Evolutionary conservation across 257 asterid genomes (phyloP).

Genomic region (Linderniella brevidens): DNA sequence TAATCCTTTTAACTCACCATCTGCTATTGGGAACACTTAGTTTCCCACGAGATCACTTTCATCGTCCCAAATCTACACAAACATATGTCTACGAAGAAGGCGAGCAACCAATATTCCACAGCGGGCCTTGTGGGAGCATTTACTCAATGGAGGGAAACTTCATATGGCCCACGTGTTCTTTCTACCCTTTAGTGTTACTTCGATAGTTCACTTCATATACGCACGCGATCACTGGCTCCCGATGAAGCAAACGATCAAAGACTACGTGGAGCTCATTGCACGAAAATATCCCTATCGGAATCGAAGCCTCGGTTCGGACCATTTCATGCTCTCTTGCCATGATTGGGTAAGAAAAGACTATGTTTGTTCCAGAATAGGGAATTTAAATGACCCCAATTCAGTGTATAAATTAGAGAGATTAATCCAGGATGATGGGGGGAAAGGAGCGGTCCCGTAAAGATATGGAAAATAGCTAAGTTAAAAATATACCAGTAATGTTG

Average conservation of each 20-base stretch:
- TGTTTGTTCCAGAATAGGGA: too few species aligned
- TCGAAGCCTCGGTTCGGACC: conserved; percentile 69
- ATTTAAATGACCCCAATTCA: too few species aligned
- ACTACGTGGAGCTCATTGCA: conserved; percentile 47
- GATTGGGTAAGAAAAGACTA: conserved; percentile 93
- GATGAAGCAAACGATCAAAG: conserved; percentile 43
- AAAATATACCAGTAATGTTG: too few species aligned
- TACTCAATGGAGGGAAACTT: conserved; percentile 83
- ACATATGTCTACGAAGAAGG: conserved; percentile 76
- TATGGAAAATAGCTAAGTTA: too few species aligned
- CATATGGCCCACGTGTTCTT: conserved; percentile 59
- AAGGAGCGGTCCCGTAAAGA: too few species aligned
- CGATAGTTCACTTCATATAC: conserved; percentile 69
- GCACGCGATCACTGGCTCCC: conserved; percentile 52
- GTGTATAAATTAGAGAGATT: too few species aligned
- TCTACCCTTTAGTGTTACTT: conserved; percentile 65
- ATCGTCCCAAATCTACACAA: too few species aligned
- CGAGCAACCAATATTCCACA: conserved; percentile 77
- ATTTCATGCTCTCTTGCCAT: conserved; percentile 89
- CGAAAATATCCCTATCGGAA: conserved; percentile 54
- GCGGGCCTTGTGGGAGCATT: conserved; percentile 84
- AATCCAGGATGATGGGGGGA: too few species aligned
- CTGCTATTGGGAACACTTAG: too few species aligned
- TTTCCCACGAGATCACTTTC: too few species aligned
- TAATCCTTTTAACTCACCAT: too few species aligned